Evolutionary conservation across 352 stramenopile species (phyloP), one percentile per base, ranked within the genome.

Genomic region (Phytophthora nicotianae): DNA sequence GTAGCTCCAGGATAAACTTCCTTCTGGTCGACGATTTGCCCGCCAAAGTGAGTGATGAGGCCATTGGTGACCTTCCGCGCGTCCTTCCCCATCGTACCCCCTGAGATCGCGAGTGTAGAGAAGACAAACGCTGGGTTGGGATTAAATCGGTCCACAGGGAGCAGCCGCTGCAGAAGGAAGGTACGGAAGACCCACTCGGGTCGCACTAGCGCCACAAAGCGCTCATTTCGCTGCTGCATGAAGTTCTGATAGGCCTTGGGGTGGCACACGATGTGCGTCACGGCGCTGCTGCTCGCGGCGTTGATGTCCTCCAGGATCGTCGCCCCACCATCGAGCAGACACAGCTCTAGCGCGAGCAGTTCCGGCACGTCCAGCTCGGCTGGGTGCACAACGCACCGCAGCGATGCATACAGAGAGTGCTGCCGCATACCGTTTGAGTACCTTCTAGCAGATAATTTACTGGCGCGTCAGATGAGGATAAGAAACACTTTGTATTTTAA

Each of bases 31-130:
- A 96, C 67, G 42, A 87, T 74, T 48, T 94, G 85, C 19, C 85
- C 87, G 42, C 87, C 87, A 74, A 93, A 91, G 61, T 96, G 84
- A 23, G 77, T 63, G 45, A 96, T 88, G 50, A 96, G 72, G 1
- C 82, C 77, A 41, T 91, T 80, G 50, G 92, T 83, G 48, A 96
- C 87, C 52, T 91, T 91, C 54, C 79, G 66, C 24, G 81, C 82
- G 62, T 96, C 87, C 55, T 90, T 91, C 26, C 85, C 82, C 54
- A 96, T 91, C 1, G 79, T 72, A 2, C 81, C 74, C 1, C 82
- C 82, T 14, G 86, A 82, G 37, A 96, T 80, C 32, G 83, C 83
- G 26, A 96, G 70, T 17, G 78, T 86, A 21, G 83, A 88, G 61
- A 96, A 93, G 49, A 96, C 79, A 24, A 90, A 76, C 49, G 60